phyloP scores from a whole-genome alignment of 164 flowering plant genomes.

The Kingdonia uniflora region DNA sequence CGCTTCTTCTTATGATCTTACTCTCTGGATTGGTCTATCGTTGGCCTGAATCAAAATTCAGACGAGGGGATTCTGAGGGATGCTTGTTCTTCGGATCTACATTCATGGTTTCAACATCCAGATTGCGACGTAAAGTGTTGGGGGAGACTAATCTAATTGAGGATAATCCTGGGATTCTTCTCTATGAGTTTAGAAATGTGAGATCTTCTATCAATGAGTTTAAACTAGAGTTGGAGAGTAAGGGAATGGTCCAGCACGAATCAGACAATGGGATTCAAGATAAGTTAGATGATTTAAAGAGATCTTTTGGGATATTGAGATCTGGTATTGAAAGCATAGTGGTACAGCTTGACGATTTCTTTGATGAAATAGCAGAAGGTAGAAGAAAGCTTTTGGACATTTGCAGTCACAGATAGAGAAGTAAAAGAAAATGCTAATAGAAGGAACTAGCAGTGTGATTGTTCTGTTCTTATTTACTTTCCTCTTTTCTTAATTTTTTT shows the following conservation, averaged over 20 bases:
- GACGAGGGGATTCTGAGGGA: constrained; percentile 38
- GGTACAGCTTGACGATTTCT: constrained; percentile 85
- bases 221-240: constrained; percentile 57
- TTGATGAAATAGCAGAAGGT: constrained; percentile 95
- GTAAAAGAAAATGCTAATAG: neutral
- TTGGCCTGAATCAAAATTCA: constrained; percentile 50
- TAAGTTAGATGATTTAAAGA: constrained; percentile 51
- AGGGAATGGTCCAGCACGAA: neutral
- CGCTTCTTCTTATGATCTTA: constrained; percentile 60
- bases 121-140: constrained; percentile 64
- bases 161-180: constrained; percentile 43
- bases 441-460: neutral
- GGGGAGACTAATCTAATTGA: constrained; percentile 43
- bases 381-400: constrained; percentile 86
- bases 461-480: too few relatives aligned
- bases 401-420: constrained; percentile 68
- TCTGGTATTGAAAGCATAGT: constrained; percentile 60
- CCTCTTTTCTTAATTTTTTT: too few relatives aligned
- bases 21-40: constrained; percentile 66
- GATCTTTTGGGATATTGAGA: constrained; percentile 54
- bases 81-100: constrained; percentile 62
- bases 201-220: constrained; percentile 60
- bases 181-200: constrained; percentile 56
- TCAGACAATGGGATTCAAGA: constrained; percentile 41
- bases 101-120: constrained; percentile 60